phyloP scores from a whole-genome alignment of 306 rosid species.

The Parietaria judaica region DNA sequence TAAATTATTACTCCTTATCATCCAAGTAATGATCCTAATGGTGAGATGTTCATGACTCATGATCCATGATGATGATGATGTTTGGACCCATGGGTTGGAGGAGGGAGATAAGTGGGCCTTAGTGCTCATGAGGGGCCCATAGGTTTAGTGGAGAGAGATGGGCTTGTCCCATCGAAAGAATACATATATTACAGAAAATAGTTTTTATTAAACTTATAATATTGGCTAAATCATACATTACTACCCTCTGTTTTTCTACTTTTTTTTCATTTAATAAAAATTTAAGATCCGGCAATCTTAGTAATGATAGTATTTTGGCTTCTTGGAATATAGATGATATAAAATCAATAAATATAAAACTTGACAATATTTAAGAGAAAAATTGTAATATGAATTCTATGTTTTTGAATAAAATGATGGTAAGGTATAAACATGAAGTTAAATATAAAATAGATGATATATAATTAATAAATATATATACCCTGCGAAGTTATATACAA shows the following conservation, averaged over 20 bases:
- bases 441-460: too few species aligned
- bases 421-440: too few species aligned
- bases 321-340: too few species aligned
- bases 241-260: background rate
- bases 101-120: slow-evolving; percentile 10
- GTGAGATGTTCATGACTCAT: too few species aligned
- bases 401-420: too few species aligned
- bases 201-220: too few species aligned
- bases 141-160: slow-evolving; percentile 34
- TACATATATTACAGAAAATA: too few species aligned
- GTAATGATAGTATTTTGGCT: too few species aligned
- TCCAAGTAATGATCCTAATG: background rate
- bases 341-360: slow-evolving; percentile 2
- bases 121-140: slow-evolving; percentile 26
- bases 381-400: too few species aligned
- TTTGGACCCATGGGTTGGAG: slow-evolving; percentile 19
- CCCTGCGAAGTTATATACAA: background rate
- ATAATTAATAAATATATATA: slow-evolving; percentile 12
- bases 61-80: slow-evolving; percentile 6
- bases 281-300: too few species aligned
- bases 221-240: too few species aligned
- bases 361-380: too few species aligned
- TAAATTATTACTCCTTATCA: background rate
- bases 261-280: background rate
- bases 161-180: slow-evolving; percentile 30